Evolutionary conservation across 1,284 basidiomycete genomes (phyloP), one percentile per base, ranked within the genome.

Genomic region (Trichosporon sp.): DNA sequence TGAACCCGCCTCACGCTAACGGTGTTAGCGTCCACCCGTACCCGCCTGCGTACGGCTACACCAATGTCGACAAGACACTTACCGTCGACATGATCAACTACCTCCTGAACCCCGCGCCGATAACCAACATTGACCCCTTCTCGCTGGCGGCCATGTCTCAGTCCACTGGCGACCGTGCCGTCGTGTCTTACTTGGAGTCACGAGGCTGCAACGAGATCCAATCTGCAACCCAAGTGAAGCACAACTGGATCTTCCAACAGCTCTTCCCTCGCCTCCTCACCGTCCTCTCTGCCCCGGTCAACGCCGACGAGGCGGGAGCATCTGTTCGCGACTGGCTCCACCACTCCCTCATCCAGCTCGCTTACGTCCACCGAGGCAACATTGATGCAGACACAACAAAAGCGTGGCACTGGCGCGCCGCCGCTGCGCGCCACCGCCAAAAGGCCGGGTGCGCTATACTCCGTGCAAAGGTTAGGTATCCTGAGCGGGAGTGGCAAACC

Each of bases 221-320:
- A n/a, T 66, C 72, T n/a, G 65, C 61, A 0, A 66, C 69, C 4
- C 69, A 70, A 32, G 59, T 68, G 14, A 71, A 72, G 48, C 72
- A 71, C 64, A 76, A 76, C 68, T 76, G 75, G 75, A 74, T 76
- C 40, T 74, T 72, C 66, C 68, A 56, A 38, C 67, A 73, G 56
- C 66, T 76, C 8, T 74, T 76, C 64, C 75, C 75, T 3, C 70
- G 75, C 4, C 69, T 76, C 0, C 66, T 71, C 48, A 48, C 72
- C 2, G 40, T 61, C 14, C 69, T 76, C 0, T 43, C 66, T 10
- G 51, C 51, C 16, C 26, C 32, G 5, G 64, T 56, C 43, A 46
- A 63, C 4, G 32, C 61, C 38, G 73, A 71, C 66, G 67, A 48
- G n/a, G 35, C 63, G 21, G 38, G 65, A 19, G 38, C 37, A 8